Conservation (phyloP, 768 basidiomycete genomes). For the Russula emetica region DNA sequence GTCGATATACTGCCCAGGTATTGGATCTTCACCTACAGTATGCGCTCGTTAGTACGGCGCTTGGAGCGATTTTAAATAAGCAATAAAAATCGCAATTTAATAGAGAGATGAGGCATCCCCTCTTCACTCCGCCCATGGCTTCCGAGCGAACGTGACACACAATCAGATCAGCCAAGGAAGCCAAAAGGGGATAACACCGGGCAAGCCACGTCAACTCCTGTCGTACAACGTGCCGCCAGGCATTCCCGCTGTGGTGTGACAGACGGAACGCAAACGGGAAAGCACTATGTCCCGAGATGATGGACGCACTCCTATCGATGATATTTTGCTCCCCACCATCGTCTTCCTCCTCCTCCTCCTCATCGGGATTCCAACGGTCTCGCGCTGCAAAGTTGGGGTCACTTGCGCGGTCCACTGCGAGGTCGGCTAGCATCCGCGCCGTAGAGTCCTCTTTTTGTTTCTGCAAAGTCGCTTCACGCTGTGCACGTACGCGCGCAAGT, state of each 20-base stretch:
- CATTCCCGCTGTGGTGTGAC: conserved; percentile 1
- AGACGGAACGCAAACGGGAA: conserved; percentile 12
- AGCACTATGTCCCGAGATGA: neutral
- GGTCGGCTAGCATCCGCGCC: conserved; percentile 72
- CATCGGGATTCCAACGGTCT: conserved; percentile 64
- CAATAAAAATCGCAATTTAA: conserved; percentile 10
- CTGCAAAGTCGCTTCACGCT: conserved; percentile 59
- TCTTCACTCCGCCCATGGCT: neutral
- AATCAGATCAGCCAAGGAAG: conserved; percentile 10
- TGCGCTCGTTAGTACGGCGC: conserved; percentile 12
- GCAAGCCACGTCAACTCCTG: conserved; percentile 14
- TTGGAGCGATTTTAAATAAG: conserved; percentile 19
- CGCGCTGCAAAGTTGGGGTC: conserved; percentile 53
- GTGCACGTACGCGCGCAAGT: conserved; percentile 62
- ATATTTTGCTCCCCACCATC: conserved; percentile 48
- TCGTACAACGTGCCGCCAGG: conserved; percentile 6
- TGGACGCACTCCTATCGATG: conserved; percentile 63
- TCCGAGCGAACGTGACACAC: neutral
- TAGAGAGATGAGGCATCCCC: neutral
- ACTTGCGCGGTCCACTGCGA: conserved; percentile 63
- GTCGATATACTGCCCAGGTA: conserved; percentile 74
- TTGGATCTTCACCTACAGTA: conserved; percentile 56
- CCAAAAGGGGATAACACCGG: conserved; percentile 10
- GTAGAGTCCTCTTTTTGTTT: conserved; percentile 73
- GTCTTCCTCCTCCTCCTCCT: conserved; percentile 49